A percentile compares a stretch with the other conserved stretches of the same genome.
Conservation (phyloP, 352 stramenopile species). For the Phytophthora megakarya region DNA sequence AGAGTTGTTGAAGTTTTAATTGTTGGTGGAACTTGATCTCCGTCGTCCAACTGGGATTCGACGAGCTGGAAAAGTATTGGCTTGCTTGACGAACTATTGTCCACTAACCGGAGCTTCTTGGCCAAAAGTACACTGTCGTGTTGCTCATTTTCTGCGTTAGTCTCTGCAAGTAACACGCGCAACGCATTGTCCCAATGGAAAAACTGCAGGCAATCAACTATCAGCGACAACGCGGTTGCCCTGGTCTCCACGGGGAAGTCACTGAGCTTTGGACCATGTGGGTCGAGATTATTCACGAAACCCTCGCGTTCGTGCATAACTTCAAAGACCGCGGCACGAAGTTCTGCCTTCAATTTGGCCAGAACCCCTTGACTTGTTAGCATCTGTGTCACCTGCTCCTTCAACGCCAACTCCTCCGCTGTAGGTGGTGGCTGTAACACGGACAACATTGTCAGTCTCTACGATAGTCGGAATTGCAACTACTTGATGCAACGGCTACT, state of each 20-base stretch:
- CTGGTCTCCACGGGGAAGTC: slow-evolving; percentile 38
- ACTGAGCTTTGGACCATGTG: slow-evolving; percentile 27
- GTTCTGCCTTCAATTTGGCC: slow-evolving; percentile 77
- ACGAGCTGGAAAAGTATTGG: slow-evolving; percentile 42
- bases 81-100: neutral
- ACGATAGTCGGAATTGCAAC: slow-evolving; percentile 1
- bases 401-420: slow-evolving; percentile 64
- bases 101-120: slow-evolving; percentile 29
- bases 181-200: slow-evolving; percentile 68
- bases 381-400: slow-evolving; percentile 61
- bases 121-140: slow-evolving; percentile 9
- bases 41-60: slow-evolving; percentile 12
- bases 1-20: neutral
- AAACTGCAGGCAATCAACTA: slow-evolving; percentile 62
- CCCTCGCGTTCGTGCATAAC: slow-evolving; percentile 61
- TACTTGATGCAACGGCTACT: slow-evolving; percentile 22
- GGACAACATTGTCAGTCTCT: slow-evolving; percentile 24
- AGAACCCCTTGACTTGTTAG: slow-evolving; percentile 71
- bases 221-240: slow-evolving; percentile 49
- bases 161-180: slow-evolving; percentile 53
- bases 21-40: slow-evolving; percentile 1
- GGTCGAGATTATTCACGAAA: slow-evolving; percentile 18
- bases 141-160: slow-evolving; percentile 28
- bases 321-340: slow-evolving; percentile 79
- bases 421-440: slow-evolving; percentile 38